Base-by-base conservation (phyloP, 495 filamentous ascomycete species). In the Zalerion maritima region DNA sequence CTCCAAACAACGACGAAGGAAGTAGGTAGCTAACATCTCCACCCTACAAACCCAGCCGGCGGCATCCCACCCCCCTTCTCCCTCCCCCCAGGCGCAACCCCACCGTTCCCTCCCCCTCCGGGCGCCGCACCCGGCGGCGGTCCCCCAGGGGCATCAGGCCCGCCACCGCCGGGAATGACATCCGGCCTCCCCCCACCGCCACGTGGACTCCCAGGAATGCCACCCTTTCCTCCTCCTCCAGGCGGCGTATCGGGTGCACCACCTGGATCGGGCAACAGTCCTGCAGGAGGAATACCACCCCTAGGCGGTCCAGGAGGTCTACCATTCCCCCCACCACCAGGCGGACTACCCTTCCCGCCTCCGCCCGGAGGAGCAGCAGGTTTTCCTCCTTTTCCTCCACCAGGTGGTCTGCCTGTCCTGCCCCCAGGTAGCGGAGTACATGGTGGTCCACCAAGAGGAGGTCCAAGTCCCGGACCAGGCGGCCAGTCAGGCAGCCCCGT, bases 151-250 rank as follows among this genome's bases (percentile, higher is more conserved):
- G 6, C 36, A 23, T 38, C 34, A 33, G 36, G 5, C 27, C 32
- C 14, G 32, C 35, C 5, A 30, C 43, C n/a, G 34, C 29, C 32
- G 9, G 26, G n/a, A 24, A 31, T 21, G 41, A 37, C 14, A 39
- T 52, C 37, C 31, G 32, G 17, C 28, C 13, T 21, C 30, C 42
- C 24, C 15, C 23, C 29, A 62, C 66, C 70, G 32, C 67, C 70
- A 25, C 64, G 69, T 13, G 57, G 54, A 8, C 51, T 62, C 14
- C 60, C 52, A 28, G 65, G 73, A 9, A 67, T 73, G 49, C 70
- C 76, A 0, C 75, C 75, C 3, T 83, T 86, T 47, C 71, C 72
- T 8, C 67, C 69, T 6, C 66, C 62, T 4, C 48, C 53, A 5
- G 40, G 29, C 20, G 51, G 48, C 21, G 25, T 54, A 20, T 55